phyloP scores from a whole-genome alignment of 768 basidiomycete species.

The Suillus clintonianus region DNA sequence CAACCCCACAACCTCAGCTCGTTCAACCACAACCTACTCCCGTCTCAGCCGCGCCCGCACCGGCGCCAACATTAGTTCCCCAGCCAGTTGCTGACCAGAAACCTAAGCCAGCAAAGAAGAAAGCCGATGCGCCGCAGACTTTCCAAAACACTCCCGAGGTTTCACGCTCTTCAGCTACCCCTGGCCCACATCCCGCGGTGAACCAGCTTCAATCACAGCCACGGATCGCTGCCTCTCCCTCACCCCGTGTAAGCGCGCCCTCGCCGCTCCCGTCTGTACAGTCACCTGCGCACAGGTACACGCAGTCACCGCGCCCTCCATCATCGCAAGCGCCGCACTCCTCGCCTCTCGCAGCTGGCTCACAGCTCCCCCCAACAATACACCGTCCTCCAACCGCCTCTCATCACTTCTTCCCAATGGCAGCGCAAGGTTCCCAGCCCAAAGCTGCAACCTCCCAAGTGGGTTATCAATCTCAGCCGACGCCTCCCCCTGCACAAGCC shows the following conservation, averaged over 20 bases:
- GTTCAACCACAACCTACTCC: conserved; percentile 38
- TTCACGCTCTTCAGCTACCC: conserved; percentile 30
- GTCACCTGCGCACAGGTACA: conserved; percentile 36
- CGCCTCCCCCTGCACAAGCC: conserved; percentile 21
- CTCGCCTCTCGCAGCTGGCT: conserved; percentile 30
- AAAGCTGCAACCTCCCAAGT: conserved; percentile 34
- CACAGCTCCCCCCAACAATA: conserved; percentile 27
- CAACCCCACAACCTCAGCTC: conserved; percentile 31
- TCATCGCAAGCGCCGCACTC: conserved; percentile 33
- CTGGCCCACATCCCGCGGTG: conserved; percentile 32
- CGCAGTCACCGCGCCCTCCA: conserved; percentile 35
- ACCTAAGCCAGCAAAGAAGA: conserved; percentile 29
- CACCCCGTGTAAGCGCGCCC: conserved; percentile 29
- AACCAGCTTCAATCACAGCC: conserved; percentile 34
- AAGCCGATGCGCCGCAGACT: conserved; percentile 20
- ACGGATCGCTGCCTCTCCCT: conserved; percentile 19
- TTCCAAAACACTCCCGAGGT: conserved; percentile 30
- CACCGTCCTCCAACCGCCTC: conserved; percentile 22
- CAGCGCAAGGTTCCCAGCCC: conserved; percentile 20
- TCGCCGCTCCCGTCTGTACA: conserved; percentile 23
- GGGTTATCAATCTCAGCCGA: conserved; percentile 20
- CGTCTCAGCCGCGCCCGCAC: conserved; percentile 33
- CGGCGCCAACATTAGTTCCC: conserved; percentile 24
- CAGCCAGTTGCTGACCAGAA: conserved; percentile 33
- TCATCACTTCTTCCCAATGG: conserved; percentile 31